Percentiles rank a stretch among this genome's conserved stretches.
These are phyloP conservation scores for Stellera chamaejasme DNA, from an alignment of 345 rosid genomes.

Conservation along the genomic window DNA sequence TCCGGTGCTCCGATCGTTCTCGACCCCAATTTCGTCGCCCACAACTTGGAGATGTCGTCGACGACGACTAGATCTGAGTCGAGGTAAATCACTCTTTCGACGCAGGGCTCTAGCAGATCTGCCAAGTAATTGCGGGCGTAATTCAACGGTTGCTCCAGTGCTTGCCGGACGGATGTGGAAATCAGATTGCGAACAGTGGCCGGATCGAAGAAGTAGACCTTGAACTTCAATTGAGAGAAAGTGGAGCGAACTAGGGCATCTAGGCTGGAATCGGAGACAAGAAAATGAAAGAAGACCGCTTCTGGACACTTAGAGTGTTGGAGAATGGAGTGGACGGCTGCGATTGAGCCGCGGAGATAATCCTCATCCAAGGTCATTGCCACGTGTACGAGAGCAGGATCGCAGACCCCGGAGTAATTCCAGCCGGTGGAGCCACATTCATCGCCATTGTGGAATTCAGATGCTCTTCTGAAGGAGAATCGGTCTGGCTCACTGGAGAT, in stretches of 20 bases:
- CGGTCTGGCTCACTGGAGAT: conserved; percentile 9
- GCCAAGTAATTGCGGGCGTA: conserved; percentile 90
- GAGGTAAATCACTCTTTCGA: conserved; percentile 74
- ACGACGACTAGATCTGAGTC: conserved; percentile 91
- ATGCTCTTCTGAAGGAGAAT: conserved; percentile 55
- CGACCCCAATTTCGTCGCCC: conserved; percentile 55
- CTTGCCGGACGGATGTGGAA: conserved; percentile 86
- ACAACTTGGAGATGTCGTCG: conserved; percentile 72
- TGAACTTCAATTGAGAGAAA: conserved; percentile 79
- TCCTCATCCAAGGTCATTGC: conserved; percentile 87
- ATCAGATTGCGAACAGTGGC: conserved; percentile 62
- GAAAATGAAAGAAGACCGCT: conserved; percentile 80
- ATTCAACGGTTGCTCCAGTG: conserved; percentile 92
- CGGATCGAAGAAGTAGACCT: conserved; percentile 81
- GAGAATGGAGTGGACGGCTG: conserved; percentile 83
- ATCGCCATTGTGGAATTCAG: conserved; percentile 69
- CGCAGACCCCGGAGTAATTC: conserved; percentile 43
- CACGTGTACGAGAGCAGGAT: conserved; percentile 74
- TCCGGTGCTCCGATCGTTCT: conserved; percentile 94
- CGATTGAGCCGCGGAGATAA: conserved; percentile 92
- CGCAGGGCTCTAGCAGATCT: conserved; percentile 79
- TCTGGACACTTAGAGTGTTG: conserved; percentile 76
- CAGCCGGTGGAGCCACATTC: conserved; percentile 46
- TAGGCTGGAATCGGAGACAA: conserved; percentile 58
- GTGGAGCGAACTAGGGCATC: conserved; percentile 70